These are phyloP conservation scores for Serendipita vermifera DNA, from an alignment of 768 basidiomycete genomes.

Conservation along the genomic window DNA sequence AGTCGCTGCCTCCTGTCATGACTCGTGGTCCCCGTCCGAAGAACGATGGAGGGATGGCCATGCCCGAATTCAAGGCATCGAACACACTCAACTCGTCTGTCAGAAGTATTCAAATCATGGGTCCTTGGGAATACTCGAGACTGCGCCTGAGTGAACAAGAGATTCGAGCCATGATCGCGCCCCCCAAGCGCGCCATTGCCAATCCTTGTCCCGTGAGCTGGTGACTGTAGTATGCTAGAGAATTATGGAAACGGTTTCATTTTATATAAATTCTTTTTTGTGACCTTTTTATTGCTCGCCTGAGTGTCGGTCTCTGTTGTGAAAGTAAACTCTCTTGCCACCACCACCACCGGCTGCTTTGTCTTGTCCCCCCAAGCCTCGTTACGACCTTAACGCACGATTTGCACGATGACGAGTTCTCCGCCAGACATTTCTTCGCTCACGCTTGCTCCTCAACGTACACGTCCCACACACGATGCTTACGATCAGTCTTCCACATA, in stretches of 20 bases:
- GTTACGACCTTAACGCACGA: slow-evolving; percentile 7
- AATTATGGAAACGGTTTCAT: not conserved
- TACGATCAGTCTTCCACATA: slow-evolving; percentile 81
- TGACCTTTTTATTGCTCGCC: no score
- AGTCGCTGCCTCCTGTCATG: not conserved
- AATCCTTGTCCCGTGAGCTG: slow-evolving; percentile 7
- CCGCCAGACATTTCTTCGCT: slow-evolving; percentile 70
- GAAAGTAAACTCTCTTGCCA: not conserved
- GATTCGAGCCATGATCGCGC: slow-evolving; percentile 7
- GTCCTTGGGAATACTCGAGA: slow-evolving; percentile 6
- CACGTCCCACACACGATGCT: slow-evolving; percentile 55
- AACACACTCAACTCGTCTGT: not conserved
- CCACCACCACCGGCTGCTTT: no score
- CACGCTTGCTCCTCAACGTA: slow-evolving; percentile 46
- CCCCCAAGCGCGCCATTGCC: not conserved
- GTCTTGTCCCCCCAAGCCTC: slow-evolving; percentile 1
- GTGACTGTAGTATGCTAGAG: not conserved
- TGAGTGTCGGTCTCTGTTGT: no score
- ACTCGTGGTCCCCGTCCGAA: not conserved
- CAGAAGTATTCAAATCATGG: slow-evolving; percentile 3
- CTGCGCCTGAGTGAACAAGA: not conserved
- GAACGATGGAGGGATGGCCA: not conserved
- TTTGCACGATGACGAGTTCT: slow-evolving; percentile 50
- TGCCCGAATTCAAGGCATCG: not conserved
- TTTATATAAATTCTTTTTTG: not conserved